phyloP scores from a whole-genome alignment of 2,329 filamentous ascomycete species.

The Knufia fluminis region DNA sequence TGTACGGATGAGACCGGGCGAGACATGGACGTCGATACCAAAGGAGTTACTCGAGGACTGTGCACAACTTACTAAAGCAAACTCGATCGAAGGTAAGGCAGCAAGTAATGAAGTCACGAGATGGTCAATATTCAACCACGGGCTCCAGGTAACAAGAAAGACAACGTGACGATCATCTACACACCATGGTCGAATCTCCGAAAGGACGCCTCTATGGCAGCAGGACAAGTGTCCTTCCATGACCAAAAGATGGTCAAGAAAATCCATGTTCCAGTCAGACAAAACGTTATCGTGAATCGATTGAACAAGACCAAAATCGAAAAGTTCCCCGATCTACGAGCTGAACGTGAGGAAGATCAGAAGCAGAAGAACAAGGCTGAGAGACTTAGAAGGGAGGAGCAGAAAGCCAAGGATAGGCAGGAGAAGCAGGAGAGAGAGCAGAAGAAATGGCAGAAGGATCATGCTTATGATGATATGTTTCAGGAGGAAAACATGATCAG shows the following conservation, averaged over 20 bases:
- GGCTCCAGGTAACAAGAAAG: slow-evolving; percentile 84
- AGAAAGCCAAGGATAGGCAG: slow-evolving; percentile 32
- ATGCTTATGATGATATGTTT: slow-evolving; percentile 91
- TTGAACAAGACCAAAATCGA: slow-evolving; percentile 94
- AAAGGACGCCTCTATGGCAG: slow-evolving; percentile 92
- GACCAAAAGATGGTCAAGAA: slow-evolving; percentile 74
- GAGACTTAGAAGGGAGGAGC: slow-evolving; percentile 32
- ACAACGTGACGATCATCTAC: slow-evolving; percentile 94
- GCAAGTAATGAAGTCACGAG: not conserved
- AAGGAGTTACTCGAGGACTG: slow-evolving; percentile 69
- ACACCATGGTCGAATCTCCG: slow-evolving; percentile 95
- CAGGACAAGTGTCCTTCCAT: slow-evolving; percentile 90
- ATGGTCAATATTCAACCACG: not conserved
- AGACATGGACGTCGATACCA: slow-evolving; percentile 76
- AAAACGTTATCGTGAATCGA: slow-evolving; percentile 91
- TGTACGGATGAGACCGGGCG: slow-evolving; percentile 67
- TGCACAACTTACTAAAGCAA: slow-evolving; percentile 96
- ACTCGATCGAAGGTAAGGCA: slow-evolving; percentile 79
- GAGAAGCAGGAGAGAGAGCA: slow-evolving; percentile 67
- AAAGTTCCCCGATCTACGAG: slow-evolving; percentile 70
- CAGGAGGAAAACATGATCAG: slow-evolving; percentile 74
- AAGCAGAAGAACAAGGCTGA: slow-evolving; percentile 65
- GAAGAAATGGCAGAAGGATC: slow-evolving; percentile 91
- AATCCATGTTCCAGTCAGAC: slow-evolving; percentile 66
- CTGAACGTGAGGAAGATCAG: slow-evolving; percentile 70